Conservation (phyloP, 495 filamentous ascomycete genomes). For the Podospora pseudocomata region DNA sequence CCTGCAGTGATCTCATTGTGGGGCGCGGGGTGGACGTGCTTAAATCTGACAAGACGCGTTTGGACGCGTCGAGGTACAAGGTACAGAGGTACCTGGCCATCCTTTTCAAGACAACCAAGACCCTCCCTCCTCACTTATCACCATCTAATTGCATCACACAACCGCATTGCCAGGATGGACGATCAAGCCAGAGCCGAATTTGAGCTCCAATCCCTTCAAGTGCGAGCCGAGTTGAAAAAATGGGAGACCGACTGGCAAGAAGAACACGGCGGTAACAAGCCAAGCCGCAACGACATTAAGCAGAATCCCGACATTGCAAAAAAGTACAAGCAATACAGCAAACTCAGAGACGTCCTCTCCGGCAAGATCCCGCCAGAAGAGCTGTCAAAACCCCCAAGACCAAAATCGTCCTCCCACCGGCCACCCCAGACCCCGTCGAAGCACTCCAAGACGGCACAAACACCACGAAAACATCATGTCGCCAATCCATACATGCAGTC, state of each 20-base stretch:
- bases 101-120: not conserved
- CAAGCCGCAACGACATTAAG: slow-evolving; percentile 83
- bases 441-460: slow-evolving; percentile 28
- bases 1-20: not conserved
- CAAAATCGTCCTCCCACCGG: slow-evolving; percentile 26
- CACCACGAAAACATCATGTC: slow-evolving; percentile 39
- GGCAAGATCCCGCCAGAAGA: slow-evolving; percentile 42
- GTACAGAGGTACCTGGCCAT: not conserved
- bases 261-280: slow-evolving; percentile 68
- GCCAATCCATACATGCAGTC: not conserved
- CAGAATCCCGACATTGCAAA: slow-evolving; percentile 71
- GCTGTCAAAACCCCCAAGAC: slow-evolving; percentile 33
- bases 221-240: slow-evolving; percentile 75
- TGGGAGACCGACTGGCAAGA: slow-evolving; percentile 80
- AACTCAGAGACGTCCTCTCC: slow-evolving; percentile 58
- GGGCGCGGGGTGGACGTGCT: slow-evolving; percentile 4
- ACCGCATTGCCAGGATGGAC: slow-evolving; percentile 39
- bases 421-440: slow-evolving; percentile 49
- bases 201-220: slow-evolving; percentile 40
- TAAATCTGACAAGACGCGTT: slow-evolving; percentile 5
- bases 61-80: slow-evolving; percentile 1
- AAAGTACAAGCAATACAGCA: slow-evolving; percentile 90
- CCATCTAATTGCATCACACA: not conserved
- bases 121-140: slow-evolving; percentile 3
- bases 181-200: slow-evolving; percentile 35